A percentile compares a stretch with the other conserved stretches of the same genome.
These are phyloP conservation scores for Oryza glaberrima DNA, from an alignment of 176 grass and related monocot species.

Conservation along the genomic window DNA sequence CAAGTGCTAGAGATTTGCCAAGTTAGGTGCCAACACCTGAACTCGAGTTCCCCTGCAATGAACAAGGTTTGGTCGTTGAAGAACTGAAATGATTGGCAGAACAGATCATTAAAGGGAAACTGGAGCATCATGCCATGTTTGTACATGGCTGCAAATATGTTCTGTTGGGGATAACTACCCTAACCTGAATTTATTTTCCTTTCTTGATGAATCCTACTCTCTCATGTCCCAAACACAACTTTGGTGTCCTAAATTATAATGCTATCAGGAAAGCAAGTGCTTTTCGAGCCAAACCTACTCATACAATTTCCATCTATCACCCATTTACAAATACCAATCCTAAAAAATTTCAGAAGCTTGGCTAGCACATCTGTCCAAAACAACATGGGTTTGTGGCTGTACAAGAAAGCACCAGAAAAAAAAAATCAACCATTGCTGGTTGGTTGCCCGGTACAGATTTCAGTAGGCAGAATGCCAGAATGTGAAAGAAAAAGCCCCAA, in stretches of 20 bases:
- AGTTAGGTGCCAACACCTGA: conserved; percentile 37
- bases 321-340: not conserved
- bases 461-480: not conserved
- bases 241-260: not conserved
- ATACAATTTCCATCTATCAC: not conserved
- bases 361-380: not conserved
- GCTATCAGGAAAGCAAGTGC: too few relatives aligned
- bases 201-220: not conserved
- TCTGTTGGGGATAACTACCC: not conserved
- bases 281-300: too few relatives aligned
- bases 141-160: not conserved
- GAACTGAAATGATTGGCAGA: not conserved
- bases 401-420: too few relatives aligned
- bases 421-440: not conserved
- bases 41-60: not conserved
- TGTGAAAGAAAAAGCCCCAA: not conserved
- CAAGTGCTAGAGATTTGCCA: conserved; percentile 13
- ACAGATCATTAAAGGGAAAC: not conserved
- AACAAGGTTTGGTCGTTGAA: conserved; percentile 18
- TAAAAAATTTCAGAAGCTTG: not conserved
- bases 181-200: not conserved
- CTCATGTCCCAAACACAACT: not conserved
- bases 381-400: not conserved
- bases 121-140: conserved; percentile 7
- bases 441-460: not conserved